Conservation (phyloP, 2,329 filamentous ascomycete genomes). For the Aureobasidium leucospermi region DNA sequence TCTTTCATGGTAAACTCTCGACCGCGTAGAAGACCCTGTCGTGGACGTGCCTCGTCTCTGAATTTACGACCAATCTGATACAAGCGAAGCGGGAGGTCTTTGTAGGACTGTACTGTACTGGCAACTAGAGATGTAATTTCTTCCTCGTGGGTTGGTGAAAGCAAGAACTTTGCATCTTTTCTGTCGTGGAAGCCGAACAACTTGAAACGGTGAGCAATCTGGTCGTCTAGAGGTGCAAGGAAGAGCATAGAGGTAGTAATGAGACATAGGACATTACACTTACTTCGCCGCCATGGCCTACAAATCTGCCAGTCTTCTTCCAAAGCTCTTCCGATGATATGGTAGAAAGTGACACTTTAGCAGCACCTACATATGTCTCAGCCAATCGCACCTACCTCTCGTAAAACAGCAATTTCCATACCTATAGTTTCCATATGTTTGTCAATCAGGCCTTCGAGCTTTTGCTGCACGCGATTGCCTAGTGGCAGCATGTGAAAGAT, state of each 20-base stretch:
- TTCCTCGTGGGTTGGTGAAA: slow-evolving; percentile 93
- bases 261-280: background rate
- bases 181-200: slow-evolving; percentile 76
- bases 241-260: background rate
- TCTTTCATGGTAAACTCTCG: slow-evolving; percentile 98
- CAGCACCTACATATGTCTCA: slow-evolving; percentile 51
- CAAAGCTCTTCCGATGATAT: slow-evolving; percentile 81
- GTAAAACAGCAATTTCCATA: slow-evolving; percentile 27
- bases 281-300: slow-evolving; percentile 66
- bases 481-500: slow-evolving; percentile 89
- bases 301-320: slow-evolving; percentile 74
- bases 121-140: slow-evolving; percentile 82
- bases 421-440: slow-evolving; percentile 76
- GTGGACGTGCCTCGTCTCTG: slow-evolving; percentile 80
- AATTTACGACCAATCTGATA: slow-evolving; percentile 96
- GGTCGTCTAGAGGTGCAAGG: background rate
- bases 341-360: slow-evolving; percentile 73
- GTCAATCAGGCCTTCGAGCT: slow-evolving; percentile 78
- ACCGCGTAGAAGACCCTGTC: slow-evolving; percentile 78
- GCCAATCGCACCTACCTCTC: background rate
- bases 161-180: slow-evolving; percentile 63
- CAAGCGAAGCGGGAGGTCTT: slow-evolving; percentile 73
- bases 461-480: slow-evolving; percentile 78
- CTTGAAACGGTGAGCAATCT: slow-evolving; percentile 36
- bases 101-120: slow-evolving; percentile 69